Base-by-base conservation (phyloP, 1,139 yeast genomes). In the Kodamaea alishanica region DNA sequence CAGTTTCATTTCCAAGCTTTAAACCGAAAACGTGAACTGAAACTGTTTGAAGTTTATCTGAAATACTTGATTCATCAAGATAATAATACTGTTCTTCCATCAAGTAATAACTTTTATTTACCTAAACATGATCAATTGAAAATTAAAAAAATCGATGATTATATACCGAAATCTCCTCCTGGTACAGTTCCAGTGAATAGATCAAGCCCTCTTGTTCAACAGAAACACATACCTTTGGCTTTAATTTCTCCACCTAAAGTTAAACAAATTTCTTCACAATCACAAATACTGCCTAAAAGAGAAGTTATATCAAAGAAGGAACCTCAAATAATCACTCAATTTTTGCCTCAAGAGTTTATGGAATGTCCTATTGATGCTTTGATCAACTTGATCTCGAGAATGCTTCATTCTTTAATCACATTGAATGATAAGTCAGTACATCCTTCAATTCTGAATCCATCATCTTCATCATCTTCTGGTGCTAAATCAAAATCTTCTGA, bases 351-450 rank as follows among this genome's bases (percentile, higher is more conserved):
- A 8, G 69, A 76, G 42, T 87, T 79, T 58, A 77, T 80, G 51
- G 70, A 77, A 32, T 86, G 96, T 55, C 74, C 86, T 8, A 70
- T 81, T 42, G 77, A 79, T 30, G 92, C 85, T 50, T 64, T 92
- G 33, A 79, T 89, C 30, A 67, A 75, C 0, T 67, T 90, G 27
- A 81, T 90, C 25, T 70, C 95, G 1, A 67, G 96, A 40, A 88
- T 90, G 95, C 66, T 92, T 28, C 75, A 77, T 38, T 84, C 85
- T 34, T 67, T 88, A 25, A 84, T 86, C 26, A 63, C 69, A 22
- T 67, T 85, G 36, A 88, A 88, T 56, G 95, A 88, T 56, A 65
- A 67, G 33, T 58, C 58, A n/a, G 73, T 69, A 1, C 75, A 74
- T 0, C 52, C 45, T 4, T 56, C 67, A 2, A 58, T 67, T 1